A percentile compares a stretch with the other conserved stretches of the same genome.
Evolutionary conservation across 73 alveolate species (phyloP).

Genomic region (Paramecium bursaria): DNA sequence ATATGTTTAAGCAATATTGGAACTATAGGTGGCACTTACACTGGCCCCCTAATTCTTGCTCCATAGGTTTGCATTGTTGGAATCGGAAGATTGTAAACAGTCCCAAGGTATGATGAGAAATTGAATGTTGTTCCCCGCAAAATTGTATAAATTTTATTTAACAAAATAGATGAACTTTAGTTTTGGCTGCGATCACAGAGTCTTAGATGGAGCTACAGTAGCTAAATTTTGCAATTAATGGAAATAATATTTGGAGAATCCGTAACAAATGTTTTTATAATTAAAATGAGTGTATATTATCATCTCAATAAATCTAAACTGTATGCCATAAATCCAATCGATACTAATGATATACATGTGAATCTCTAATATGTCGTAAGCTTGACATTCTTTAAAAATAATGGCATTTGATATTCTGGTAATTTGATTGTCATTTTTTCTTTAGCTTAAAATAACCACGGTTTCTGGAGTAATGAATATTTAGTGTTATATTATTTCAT

Average conservation of each 20-base stretch:
- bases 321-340: neutral
- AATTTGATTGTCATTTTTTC: neutral
- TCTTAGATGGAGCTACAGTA: conserved; percentile 92
- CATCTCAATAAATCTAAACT: neutral
- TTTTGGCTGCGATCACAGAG: conserved; percentile 91
- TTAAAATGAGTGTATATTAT: conserved; percentile 60
- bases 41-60: conserved; percentile 85
- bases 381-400: neutral
- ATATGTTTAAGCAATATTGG: conserved; percentile 87
- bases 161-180: conserved; percentile 70
- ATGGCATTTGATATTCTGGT: neutral
- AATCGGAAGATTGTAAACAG: conserved; percentile 82
- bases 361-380: neutral
- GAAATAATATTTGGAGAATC: conserved; percentile 82
- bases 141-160: conserved; percentile 9
- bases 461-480: neutral
- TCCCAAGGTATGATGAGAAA: conserved; percentile 65
- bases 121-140: conserved; percentile 63
- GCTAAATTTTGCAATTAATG: conserved; percentile 81
- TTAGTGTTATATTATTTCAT: too few relatives aligned
- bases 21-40: conserved; percentile 88
- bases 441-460: neutral
- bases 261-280: conserved; percentile 81
- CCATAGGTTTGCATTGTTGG: conserved; percentile 89
- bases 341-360: neutral